A percentile compares a stretch with the other conserved stretches of the same genome.
Conservation (phyloP, 768 basidiomycete genomes). For the Boletus tomentosulus region DNA sequence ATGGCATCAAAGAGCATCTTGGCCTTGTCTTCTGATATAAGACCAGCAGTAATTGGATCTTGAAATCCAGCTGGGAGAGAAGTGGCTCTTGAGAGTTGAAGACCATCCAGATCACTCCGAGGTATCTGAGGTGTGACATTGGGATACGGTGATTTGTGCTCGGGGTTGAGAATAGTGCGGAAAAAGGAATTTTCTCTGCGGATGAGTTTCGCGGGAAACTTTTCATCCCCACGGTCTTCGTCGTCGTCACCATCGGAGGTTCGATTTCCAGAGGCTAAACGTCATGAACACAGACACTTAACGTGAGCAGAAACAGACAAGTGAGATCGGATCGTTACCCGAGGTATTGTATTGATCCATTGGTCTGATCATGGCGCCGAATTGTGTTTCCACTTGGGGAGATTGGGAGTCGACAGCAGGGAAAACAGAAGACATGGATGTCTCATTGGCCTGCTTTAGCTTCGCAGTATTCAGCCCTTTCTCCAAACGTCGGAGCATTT, state of each 20-base stretch:
- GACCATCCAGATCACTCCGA: slow-evolving; percentile 34
- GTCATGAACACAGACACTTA: slow-evolving; percentile 1
- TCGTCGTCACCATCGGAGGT: slow-evolving; percentile 51
- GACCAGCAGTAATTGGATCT: slow-evolving; percentile 71
- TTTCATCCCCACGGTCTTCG: slow-evolving; percentile 61
- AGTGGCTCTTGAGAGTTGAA: slow-evolving; percentile 33
- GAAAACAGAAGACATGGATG: slow-evolving; percentile 31
- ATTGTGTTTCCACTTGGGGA: slow-evolving; percentile 25
- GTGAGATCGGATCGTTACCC: slow-evolving; percentile 14
- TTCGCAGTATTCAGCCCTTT: slow-evolving; percentile 77
- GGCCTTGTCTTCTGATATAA: slow-evolving; percentile 67
- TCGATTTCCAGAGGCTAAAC: slow-evolving; percentile 22
- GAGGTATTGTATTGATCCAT: slow-evolving; percentile 29
- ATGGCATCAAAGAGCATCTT: slow-evolving; percentile 71
- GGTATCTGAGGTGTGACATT: slow-evolving; percentile 27
- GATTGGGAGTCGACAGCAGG: slow-evolving; percentile 30
- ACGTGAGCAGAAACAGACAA: slow-evolving; percentile 2
- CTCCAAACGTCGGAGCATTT: slow-evolving; percentile 83
- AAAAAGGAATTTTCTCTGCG: slow-evolving; percentile 78
- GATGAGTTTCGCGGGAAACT: slow-evolving; percentile 75
- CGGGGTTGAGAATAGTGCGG: slow-evolving; percentile 76
- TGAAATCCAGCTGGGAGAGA: slow-evolving; percentile 39
- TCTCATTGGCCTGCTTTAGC: slow-evolving; percentile 52
- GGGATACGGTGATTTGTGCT: slow-evolving; percentile 41
- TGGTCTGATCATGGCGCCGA: slow-evolving; percentile 27